Percentiles rank a stretch among this genome's conserved stretches.
Evolutionary conservation across 176 grass and related monocot genomes (phyloP).

Genomic region (Otatea glauca): DNA sequence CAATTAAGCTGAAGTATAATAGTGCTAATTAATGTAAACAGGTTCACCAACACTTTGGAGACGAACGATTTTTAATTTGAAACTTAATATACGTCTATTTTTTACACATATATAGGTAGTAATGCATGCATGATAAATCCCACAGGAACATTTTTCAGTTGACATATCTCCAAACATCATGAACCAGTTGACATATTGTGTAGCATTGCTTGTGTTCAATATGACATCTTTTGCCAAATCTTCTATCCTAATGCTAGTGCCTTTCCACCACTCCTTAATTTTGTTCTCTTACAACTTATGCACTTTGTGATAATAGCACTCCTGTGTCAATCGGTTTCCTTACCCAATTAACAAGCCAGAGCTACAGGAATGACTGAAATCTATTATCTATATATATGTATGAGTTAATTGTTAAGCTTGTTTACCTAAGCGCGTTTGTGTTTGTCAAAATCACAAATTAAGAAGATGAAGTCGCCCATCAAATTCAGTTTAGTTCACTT

Average conservation of each 20-base stretch:
- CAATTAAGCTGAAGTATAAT: not conserved
- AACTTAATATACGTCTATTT: not conserved
- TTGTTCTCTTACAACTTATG: not conserved
- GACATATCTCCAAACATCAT: not conserved
- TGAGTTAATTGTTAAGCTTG: not conserved
- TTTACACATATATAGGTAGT: not conserved
- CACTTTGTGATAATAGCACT: not conserved
- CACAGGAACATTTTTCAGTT: not conserved
- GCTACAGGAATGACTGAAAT: not conserved
- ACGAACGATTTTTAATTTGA: not conserved
- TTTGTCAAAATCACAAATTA: not conserved
- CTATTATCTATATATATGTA: not conserved
- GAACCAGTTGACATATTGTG: not conserved
- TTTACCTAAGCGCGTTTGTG: not conserved
- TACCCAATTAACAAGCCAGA: not conserved
- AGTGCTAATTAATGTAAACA: no score
- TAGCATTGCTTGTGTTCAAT: not conserved
- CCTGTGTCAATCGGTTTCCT: no score
- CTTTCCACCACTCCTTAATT: not conserved
- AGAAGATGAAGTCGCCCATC: not conserved
- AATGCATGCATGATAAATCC: not conserved
- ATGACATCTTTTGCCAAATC: conserved; percentile 9
- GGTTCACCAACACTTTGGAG: not conserved
- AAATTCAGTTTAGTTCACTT: not conserved
- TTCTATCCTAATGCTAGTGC: not conserved